Evolutionary conservation across 2,329 filamentous ascomycete genomes (phyloP).

Genomic region (Aplosporella prunicola): DNA sequence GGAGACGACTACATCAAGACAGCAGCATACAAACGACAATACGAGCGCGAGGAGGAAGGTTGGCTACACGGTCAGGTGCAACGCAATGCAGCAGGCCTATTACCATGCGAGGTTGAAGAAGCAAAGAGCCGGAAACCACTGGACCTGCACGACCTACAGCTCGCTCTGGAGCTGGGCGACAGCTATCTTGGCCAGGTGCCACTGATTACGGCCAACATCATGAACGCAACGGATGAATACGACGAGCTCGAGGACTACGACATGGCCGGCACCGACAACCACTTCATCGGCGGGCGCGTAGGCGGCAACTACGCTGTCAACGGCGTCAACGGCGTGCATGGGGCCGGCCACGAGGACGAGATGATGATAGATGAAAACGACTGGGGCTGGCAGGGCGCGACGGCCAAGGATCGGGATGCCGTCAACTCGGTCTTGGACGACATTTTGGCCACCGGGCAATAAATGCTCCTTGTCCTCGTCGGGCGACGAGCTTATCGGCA

Average conservation of each 20-base stretch:
- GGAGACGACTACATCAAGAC: conserved; percentile 58
- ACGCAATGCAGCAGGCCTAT: conserved; percentile 64
- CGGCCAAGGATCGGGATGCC: conserved; percentile 18
- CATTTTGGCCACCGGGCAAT: conserved; percentile 9
- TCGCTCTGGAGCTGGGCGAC: conserved; percentile 68
- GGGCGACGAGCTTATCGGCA: no score
- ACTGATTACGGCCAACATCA: conserved; percentile 59
- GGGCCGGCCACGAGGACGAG: conserved; percentile 20
- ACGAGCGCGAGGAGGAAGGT: conserved; percentile 66
- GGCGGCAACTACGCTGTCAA: conserved; percentile 15
- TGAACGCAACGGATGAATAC: conserved; percentile 55
- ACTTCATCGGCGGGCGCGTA: conserved; percentile 12
- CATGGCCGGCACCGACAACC: conserved; percentile 8
- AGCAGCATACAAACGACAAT: conserved; percentile 62
- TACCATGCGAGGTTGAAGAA: conserved; percentile 73
- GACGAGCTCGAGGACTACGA: conserved; percentile 42
- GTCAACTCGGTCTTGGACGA: conserved; percentile 16
- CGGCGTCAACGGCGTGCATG: conserved; percentile 14
- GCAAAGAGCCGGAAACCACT: conserved; percentile 62
- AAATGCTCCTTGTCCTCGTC: neutral
- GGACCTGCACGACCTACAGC: conserved; percentile 66
- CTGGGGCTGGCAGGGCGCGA: conserved; percentile 30
- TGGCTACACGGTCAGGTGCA: conserved; percentile 63
- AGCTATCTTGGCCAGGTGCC: conserved; percentile 70
- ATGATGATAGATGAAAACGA: conserved; percentile 29